Conservation (phyloP, 2,329 filamentous ascomycete species). For the Calonectria pauciramosa region DNA sequence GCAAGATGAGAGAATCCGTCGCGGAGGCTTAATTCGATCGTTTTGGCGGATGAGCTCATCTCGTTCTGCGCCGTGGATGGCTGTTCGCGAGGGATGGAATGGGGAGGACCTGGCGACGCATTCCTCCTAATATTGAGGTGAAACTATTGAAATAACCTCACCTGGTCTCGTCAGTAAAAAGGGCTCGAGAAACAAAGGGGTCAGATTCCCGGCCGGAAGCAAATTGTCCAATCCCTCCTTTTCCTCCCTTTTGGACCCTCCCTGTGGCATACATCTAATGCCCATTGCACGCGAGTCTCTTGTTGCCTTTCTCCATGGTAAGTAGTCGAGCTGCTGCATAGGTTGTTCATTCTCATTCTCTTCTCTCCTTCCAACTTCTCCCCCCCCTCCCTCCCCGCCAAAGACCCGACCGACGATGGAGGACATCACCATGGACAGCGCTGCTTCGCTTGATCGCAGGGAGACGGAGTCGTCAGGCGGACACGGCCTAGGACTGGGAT, state of each 20-base stretch:
- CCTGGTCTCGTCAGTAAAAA: conserved; percentile 22
- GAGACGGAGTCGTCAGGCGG: conserved; percentile 15
- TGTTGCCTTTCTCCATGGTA: conserved; percentile 23
- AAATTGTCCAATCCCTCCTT: conserved; percentile 23
- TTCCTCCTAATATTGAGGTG: conserved; percentile 52
- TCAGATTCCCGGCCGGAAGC: conserved; percentile 21
- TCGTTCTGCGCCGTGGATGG: conserved; percentile 25
- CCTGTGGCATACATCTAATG: conserved; percentile 28
- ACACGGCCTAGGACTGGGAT: conserved; percentile 50
- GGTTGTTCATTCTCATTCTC: background rate
- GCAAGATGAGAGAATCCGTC: conserved; percentile 8
- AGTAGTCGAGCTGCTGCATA: conserved; percentile 16
- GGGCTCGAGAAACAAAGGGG: conserved; percentile 40
- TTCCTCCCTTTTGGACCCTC: conserved; percentile 29
- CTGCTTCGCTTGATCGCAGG: conserved; percentile 20
- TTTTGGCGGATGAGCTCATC: conserved; percentile 15
- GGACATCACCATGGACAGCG: conserved; percentile 30
- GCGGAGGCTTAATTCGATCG: conserved; percentile 6
- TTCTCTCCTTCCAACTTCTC: background rate
- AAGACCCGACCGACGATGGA: conserved; percentile 7
- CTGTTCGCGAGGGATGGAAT: conserved; percentile 50
- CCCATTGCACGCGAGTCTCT: conserved; percentile 15
- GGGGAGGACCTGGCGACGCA: conserved; percentile 55
- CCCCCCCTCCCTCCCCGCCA: too few relatives aligned
- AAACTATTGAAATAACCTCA: conserved; percentile 48